Evolutionary conservation across 2,329 filamentous ascomycete species (phyloP).

Genomic region (Colletotrichum liriopes): DNA sequence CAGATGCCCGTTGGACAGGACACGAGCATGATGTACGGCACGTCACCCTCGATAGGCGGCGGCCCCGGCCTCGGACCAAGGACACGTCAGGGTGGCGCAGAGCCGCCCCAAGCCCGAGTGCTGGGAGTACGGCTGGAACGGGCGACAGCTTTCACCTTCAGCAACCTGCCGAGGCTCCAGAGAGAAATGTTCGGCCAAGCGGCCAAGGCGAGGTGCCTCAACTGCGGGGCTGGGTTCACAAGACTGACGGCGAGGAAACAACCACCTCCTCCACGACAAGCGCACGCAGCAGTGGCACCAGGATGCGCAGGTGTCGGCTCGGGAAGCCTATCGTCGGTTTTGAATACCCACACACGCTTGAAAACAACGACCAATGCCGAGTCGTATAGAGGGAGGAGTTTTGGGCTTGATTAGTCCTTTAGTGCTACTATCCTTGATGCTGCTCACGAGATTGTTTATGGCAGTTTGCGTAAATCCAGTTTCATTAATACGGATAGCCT

Average conservation of each 20-base stretch:
- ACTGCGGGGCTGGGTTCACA: constrained; percentile 94
- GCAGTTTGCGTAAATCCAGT: rapidly evolving
- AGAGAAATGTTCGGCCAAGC: constrained; percentile 94
- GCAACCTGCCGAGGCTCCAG: constrained; percentile 92
- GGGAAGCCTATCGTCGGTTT: too few species aligned
- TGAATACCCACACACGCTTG: too few species aligned
- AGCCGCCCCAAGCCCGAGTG: constrained; percentile 92
- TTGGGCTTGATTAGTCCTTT: too few species aligned
- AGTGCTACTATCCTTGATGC: too few species aligned
- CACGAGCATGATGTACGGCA: constrained; percentile 60
- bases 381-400: too few species aligned
- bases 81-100: constrained; percentile 78
- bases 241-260: constrained; percentile 89
- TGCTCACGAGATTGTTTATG: too few species aligned
- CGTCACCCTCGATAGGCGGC: constrained; percentile 55
- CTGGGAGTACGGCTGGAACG: constrained; percentile 98
- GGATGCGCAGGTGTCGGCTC: constrained; percentile 50
- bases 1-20: constrained; percentile 57
- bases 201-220: constrained; percentile 88
- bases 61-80: constrained; percentile 50
- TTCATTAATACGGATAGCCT: too few species aligned
- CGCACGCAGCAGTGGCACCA: constrained; percentile 74
- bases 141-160: constrained; percentile 97
- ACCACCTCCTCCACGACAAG: constrained; percentile 88
- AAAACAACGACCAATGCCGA: too few species aligned